These are phyloP conservation scores for Dimocarpus longan DNA, from an alignment of 345 rosid species.

Conservation along the genomic window DNA sequence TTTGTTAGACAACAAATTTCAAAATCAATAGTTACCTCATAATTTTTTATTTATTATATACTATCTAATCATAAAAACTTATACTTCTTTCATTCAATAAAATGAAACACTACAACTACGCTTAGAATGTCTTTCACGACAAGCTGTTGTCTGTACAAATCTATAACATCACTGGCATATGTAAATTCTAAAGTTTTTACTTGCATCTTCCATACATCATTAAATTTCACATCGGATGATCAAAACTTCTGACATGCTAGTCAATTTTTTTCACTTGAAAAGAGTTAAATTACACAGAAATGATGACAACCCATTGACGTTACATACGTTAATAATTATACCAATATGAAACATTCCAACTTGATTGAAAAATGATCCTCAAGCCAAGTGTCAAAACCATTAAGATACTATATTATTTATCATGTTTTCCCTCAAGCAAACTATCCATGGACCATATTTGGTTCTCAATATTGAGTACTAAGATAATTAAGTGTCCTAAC, in stretches of 20 bases:
- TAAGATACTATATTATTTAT: background rate
- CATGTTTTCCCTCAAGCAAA: background rate
- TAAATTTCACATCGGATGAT: background rate
- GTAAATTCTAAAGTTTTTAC: background rate
- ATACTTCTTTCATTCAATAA: background rate
- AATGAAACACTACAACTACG: background rate
- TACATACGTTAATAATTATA: background rate
- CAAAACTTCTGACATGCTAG: background rate
- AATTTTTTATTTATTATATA: background rate
- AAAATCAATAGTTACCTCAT: background rate
- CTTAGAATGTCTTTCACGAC: background rate
- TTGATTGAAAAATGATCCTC: background rate
- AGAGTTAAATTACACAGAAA: background rate
- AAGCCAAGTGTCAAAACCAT: background rate
- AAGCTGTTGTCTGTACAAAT: background rate
- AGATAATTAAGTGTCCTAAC: slow-evolving; percentile 3
- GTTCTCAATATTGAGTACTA: background rate
- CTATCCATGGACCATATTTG: background rate
- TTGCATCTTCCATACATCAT: no score
- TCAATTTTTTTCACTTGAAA: background rate
- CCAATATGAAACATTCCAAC: background rate
- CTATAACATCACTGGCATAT: background rate
- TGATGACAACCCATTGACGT: background rate
- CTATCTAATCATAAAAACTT: background rate
- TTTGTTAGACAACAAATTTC: background rate